Evolutionary conservation across 163 green algal species (phyloP).

Genomic region (Prototheca cutis): DNA sequence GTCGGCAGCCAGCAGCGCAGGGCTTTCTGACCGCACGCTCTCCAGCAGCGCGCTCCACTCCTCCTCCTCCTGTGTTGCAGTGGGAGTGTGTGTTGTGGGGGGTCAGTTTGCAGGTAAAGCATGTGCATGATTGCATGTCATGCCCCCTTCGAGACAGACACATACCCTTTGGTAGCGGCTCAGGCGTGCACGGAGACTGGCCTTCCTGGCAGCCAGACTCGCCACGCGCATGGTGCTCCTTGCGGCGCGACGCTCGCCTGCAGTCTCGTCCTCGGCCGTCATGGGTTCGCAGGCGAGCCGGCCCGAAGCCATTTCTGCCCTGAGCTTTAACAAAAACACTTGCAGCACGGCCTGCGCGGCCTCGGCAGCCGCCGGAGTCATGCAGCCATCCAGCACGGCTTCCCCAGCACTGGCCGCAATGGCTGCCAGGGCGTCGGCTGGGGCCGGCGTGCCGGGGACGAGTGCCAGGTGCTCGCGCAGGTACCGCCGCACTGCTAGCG

Average conservation of each 20-base stretch:
- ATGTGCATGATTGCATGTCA: too few relatives aligned
- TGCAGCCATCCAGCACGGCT: slow-evolving; percentile 4
- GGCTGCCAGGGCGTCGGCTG: slow-evolving; percentile 9
- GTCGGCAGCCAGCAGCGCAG: slow-evolving; percentile 6
- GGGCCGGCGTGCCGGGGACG: slow-evolving; percentile 4
- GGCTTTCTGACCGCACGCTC: slow-evolving; percentile 16
- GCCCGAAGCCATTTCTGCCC: background rate
- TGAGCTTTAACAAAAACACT: background rate
- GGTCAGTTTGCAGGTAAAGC: too few relatives aligned
- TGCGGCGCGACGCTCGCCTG: too few relatives aligned
- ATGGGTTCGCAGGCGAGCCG: slow-evolving; percentile 10
- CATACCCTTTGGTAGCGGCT: slow-evolving; percentile 18
- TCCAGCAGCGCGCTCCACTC: slow-evolving; percentile 31
- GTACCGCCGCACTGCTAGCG: background rate
- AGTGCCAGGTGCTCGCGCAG: slow-evolving; percentile 4
- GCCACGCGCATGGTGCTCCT: too few relatives aligned
- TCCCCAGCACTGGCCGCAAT: slow-evolving; percentile 8
- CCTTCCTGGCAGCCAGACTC: slow-evolving; percentile 29
- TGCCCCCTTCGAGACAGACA: too few relatives aligned
- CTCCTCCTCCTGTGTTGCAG: slow-evolving; percentile 21
- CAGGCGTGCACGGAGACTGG: slow-evolving; percentile 21
- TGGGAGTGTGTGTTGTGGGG: background rate
- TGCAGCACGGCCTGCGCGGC: background rate
- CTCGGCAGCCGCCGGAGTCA: background rate
- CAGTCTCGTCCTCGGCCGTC: background rate